These are phyloP conservation scores for Phytophthora melonis DNA, from an alignment of 352 stramenopile species.

Conservation along the genomic window DNA sequence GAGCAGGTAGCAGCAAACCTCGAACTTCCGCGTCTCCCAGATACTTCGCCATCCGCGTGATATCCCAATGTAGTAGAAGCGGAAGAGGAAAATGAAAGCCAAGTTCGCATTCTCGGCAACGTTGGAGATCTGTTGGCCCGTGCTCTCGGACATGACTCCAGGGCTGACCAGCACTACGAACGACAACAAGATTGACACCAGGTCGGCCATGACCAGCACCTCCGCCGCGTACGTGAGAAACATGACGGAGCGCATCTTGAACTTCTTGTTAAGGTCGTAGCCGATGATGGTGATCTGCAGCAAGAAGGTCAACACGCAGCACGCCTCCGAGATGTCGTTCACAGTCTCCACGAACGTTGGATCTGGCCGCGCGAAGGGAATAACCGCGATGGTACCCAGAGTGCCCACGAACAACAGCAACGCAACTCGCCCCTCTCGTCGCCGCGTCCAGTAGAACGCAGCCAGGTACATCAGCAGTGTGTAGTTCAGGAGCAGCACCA, in stretches of 20 bases:
- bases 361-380: slow-evolving; percentile 39
- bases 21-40: slow-evolving; percentile 30
- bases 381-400: slow-evolving; percentile 25
- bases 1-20: slow-evolving; percentile 41
- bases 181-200: slow-evolving; percentile 26
- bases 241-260: slow-evolving; percentile 46
- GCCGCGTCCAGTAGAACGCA: slow-evolving; percentile 39
- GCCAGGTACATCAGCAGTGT: slow-evolving; percentile 51
- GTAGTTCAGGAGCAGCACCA: slow-evolving; percentile 55
- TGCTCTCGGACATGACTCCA: background rate
- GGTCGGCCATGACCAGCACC: slow-evolving; percentile 29
- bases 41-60: slow-evolving; percentile 38
- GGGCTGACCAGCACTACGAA: slow-evolving; percentile 12
- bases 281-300: slow-evolving; percentile 58
- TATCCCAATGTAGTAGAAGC: slow-evolving; percentile 50
- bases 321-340: slow-evolving; percentile 50
- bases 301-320: slow-evolving; percentile 47
- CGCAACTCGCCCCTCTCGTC: slow-evolving; percentile 18
- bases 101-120: slow-evolving; percentile 33
- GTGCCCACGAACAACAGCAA: slow-evolving; percentile 36
- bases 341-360: slow-evolving; percentile 26
- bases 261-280: slow-evolving; percentile 42
- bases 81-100: slow-evolving; percentile 42
- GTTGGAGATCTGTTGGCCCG: slow-evolving; percentile 24
- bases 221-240: slow-evolving; percentile 42